Evolutionary conservation across 2,329 filamentous ascomycete species (phyloP).

Genomic region (Mollisiaceae sp.): DNA sequence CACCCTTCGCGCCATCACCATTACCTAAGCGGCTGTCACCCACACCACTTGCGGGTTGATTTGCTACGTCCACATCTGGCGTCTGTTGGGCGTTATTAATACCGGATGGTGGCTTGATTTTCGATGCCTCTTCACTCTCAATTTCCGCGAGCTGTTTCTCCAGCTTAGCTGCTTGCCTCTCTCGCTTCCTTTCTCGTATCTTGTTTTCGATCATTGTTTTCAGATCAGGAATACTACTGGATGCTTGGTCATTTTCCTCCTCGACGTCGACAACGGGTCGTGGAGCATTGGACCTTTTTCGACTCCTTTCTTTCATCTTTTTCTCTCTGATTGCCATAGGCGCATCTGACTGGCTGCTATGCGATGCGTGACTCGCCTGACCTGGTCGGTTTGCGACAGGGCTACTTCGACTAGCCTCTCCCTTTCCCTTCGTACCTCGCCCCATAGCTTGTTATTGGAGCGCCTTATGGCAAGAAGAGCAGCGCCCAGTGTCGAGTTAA

Average conservation of each 20-base stretch:
- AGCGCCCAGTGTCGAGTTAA: background rate
- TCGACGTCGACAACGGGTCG: background rate
- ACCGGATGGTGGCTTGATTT: background rate
- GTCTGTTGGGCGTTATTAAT: background rate
- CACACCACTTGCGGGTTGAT: background rate
- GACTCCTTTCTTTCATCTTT: background rate
- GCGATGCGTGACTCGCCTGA: background rate
- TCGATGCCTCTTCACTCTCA: background rate
- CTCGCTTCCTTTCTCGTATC: background rate
- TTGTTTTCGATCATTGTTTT: slow-evolving; percentile 2
- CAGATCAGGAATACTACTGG: background rate
- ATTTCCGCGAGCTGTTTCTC: background rate
- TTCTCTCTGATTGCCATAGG: background rate
- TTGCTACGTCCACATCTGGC: background rate
- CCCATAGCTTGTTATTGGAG: background rate
- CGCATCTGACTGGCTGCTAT: background rate
- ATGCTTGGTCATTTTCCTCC: background rate
- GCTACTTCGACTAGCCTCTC: background rate
- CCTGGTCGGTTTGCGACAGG: background rate
- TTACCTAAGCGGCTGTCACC: background rate
- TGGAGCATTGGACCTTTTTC: background rate
- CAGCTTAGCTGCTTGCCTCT: background rate
- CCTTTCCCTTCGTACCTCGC: background rate
- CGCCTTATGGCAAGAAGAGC: background rate
- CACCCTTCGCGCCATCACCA: background rate